phyloP scores from a whole-genome alignment of 768 basidiomycete species.

The Tulasnella sp. region DNA sequence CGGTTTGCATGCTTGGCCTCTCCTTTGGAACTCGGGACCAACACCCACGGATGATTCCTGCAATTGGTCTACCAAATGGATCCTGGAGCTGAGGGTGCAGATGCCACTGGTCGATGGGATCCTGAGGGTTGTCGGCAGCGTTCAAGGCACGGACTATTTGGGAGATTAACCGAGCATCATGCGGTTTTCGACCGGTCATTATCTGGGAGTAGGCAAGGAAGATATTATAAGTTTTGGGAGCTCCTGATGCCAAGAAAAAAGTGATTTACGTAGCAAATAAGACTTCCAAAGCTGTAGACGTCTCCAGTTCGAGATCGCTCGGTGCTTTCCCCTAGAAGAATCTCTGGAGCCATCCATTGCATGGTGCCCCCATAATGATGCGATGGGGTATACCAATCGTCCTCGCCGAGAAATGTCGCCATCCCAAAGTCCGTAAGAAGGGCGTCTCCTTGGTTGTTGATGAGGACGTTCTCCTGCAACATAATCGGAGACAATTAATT shows the following conservation, averaged over 20 bases:
- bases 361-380: background rate
- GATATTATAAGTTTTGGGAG: background rate
- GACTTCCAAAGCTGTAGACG: background rate
- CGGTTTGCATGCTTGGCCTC: background rate
- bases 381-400: background rate
- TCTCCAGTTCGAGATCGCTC: background rate
- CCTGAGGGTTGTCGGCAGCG: no score
- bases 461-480: background rate
- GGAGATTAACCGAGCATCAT: background rate
- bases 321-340: background rate
- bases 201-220: background rate
- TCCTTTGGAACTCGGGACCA: background rate
- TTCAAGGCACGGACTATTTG: background rate
- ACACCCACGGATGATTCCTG: background rate
- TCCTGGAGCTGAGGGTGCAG: background rate
- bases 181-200: background rate
- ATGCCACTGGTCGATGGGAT: background rate
- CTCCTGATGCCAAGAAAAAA: background rate
- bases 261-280: background rate
- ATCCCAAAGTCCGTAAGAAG: background rate
- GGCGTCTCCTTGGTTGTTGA: background rate
- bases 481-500: no score
- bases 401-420: background rate
- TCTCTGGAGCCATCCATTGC: background rate
- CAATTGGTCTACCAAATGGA: background rate